Base-by-base conservation (phyloP, 768 basidiomycete species). In the Amanita rimosa region DNA sequence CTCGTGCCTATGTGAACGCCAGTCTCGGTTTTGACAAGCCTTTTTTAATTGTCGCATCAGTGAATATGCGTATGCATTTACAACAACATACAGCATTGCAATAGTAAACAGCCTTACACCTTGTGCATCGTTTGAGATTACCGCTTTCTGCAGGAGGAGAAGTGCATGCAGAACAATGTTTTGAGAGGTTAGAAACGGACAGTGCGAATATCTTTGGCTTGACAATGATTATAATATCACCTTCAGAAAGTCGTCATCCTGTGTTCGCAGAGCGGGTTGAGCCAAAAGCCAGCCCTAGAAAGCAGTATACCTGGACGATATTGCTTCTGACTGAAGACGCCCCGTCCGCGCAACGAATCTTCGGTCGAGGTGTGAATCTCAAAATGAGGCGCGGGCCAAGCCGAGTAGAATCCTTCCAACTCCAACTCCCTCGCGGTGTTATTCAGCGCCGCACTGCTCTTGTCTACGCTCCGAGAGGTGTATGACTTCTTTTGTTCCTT, bases 1-100 rank as follows among this genome's bases (percentile, higher is more conserved):
- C 71, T 97, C 94, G 1, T 63, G 61, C 62, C 83, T 87, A 62
- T 96, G 94, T 2, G 74, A 31, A 0, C 58, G 17, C 92, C 90
- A 92, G 55, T 89, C 90, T 24, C 62, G 59, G 35, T 65, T 78
- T 67, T 91, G 88, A 57, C 89, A 92, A 34, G 60, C 60, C 81
- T 88, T 55, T 6, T 4, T 37, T 56, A 34, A 31, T 22, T 44
- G 26, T 8, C 26, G 21, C 3, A n/a, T 29, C 3, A 53, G 50
- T 19, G 29, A 21, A 48, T 24, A 42, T 6, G 37, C 54, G 36
- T 17, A n/a, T 38, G 17, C 43, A n/a, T 34, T 1, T 16, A 35
- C 44, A 22, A 52, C n/a, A 14, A 65, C 82, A 33, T 58, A 91
- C 88, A 13, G 68, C 53, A 47, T 82, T 74, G 59, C 95, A 97